Evolutionary conservation across 78 protist genomes (phyloP).

Genomic region (Speleostelium caveatum): DNA sequence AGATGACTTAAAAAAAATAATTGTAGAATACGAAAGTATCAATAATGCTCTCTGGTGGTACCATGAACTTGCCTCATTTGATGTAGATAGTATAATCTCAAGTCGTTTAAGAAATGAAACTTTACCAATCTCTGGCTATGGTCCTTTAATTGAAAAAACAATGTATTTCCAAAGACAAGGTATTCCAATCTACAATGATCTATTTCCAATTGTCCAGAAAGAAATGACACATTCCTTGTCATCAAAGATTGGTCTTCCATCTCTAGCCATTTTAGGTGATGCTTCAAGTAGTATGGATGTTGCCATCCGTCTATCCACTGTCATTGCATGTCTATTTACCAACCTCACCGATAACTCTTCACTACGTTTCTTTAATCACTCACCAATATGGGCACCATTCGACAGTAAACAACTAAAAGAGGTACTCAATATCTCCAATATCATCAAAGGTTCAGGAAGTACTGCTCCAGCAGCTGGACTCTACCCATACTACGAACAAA

Average conservation of each 20-base stretch:
- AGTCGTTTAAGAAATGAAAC: not conserved
- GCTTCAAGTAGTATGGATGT: conserved; percentile 72
- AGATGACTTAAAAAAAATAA: conserved; percentile 14
- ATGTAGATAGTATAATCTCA: conserved; percentile 24
- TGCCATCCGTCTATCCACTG: conserved; percentile 58
- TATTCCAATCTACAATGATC: conserved; percentile 42
- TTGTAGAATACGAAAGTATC: conserved; percentile 44
- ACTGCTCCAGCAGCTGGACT: conserved; percentile 77
- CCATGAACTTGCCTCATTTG: conserved; percentile 39
- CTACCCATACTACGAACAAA: conserved; percentile 40
- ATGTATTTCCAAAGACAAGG: conserved; percentile 52
- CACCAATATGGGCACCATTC: conserved; percentile 60
- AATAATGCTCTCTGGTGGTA: conserved; percentile 61
- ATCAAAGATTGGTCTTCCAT: conserved; percentile 32
- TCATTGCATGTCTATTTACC: conserved; percentile 46
- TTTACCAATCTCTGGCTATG: not conserved
- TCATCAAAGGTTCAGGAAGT: conserved; percentile 44
- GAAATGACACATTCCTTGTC: not conserved
- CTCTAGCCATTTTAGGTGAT: conserved; percentile 74
- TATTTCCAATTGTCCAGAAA: conserved; percentile 21
- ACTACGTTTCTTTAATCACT: conserved; percentile 57
- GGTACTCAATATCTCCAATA: conserved; percentile 51
- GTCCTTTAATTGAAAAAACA: conserved; percentile 57
- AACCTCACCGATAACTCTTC: conserved; percentile 31
- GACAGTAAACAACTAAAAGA: conserved; percentile 7